Base-by-base conservation (phyloP, 2,329 filamentous ascomycete genomes). In the Colletotrichum cordylinicola region DNA sequence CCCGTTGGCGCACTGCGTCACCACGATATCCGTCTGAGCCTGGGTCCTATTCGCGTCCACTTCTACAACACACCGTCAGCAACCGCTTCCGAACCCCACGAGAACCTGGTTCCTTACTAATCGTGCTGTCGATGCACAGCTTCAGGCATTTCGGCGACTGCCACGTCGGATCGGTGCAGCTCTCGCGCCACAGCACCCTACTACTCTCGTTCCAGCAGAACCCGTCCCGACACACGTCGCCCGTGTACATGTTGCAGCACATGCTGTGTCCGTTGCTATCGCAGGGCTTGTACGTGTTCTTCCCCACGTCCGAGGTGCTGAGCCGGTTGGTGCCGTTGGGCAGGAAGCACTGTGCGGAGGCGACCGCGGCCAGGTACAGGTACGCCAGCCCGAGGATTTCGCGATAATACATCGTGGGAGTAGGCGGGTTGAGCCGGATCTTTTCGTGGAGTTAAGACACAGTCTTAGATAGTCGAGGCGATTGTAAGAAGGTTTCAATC, bases 141-240 rank as follows among this genome's bases (percentile, higher is more conserved):
- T 79, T 80, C n/a, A 78, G 52, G 61, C 79, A 80, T 2, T 58
- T 77, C 0, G 77, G 74, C 48, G 72, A 76, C 27, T 78, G 39
- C 78, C 79, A 80, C 18, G 79, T 79, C 24, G 67, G 74, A 64
- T 80, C 79, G 18, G 79, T 80, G 69, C 79, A 80, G 52, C 77
- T 77, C 70, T 78, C 78, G 39, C 79, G 76, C 77, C 78, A 80
- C 15, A 78, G n/a, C 8, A 39, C 48, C 27, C 60, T 56, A 6
- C 31, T 29, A 8, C 29, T 29, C n/a, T 58, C 35, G 15, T 72
- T 75, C 62, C 65, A 75, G 39, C 73, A 75, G 3, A 75, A 56
- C 8, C 73, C 73, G 29, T 72, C 68, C 13, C 43, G 52, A 5
- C 73, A 75, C 39, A 52, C 29, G 15, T 72, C 69, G 8, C 69